Evolutionary conservation across 2,329 filamentous ascomycete species (phyloP), one percentile per base, ranked within the genome.

Genomic region (Polychaeton citri): DNA sequence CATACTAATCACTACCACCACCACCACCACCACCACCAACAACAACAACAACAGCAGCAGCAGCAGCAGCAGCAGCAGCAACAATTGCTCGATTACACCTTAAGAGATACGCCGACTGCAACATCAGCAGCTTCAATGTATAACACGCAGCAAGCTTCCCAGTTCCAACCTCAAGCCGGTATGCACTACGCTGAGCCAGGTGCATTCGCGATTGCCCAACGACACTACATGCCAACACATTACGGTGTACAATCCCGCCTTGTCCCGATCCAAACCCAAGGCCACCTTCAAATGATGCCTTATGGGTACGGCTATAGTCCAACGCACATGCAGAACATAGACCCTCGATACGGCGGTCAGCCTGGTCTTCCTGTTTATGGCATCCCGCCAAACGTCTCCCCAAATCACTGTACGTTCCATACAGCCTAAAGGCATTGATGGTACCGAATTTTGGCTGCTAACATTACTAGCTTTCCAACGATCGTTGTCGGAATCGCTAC

Each of bases 261-360:
- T 3, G 15, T 28, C 12, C 12, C 3, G 3, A 15, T 15, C 5
- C 24, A 28, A 12, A 7, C 24, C 4, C 24, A 28, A 15, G 24
- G 4, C 4, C 24, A 45, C 35, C 37, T 43, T 5, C 48, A 38
- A 10, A 35, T 51, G 17, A 43, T 52, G 30, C 39, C 43, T 13
- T 53, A 49, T 31, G 44, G 38, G 4, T 54, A 48, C 32, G 42
- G 38, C 21, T 36, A 47, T 17, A 44, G 36, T 19, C 38, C 45
- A 4, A 16, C 43, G 4, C 46, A 42, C 10, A 48, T 44, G 34
- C 43, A 46, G 2, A 41, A 44, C 2, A 36, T 51, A 8, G 46
- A 52, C 32, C 43, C 46, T 26, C 40, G 47, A 5, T 49, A 49
- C 6, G 38, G 36, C n/a, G 35, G 41, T 12, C 44, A 44, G 24